These are phyloP conservation scores for Cladosporium oxysporum DNA, from an alignment of 2,329 filamentous ascomycete genomes.

Conservation along the genomic window DNA sequence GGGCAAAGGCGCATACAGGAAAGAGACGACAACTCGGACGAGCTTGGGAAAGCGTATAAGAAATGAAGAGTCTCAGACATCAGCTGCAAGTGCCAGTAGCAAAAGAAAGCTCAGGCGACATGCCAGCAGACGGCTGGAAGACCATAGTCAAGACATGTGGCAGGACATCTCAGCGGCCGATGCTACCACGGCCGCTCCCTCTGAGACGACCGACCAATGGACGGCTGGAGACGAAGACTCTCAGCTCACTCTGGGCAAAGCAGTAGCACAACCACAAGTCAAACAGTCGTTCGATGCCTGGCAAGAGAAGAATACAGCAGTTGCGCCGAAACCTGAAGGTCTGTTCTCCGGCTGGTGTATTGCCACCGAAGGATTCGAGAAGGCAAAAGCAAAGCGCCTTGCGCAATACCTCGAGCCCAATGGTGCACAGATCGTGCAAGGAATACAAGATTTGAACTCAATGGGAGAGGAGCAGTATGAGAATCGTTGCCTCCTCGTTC, in stretches of 20 bases:
- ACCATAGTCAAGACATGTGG: slow-evolving; percentile 84
- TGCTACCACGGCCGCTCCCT: slow-evolving; percentile 23
- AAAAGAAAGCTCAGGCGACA: slow-evolving; percentile 83
- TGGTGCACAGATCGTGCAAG: slow-evolving; percentile 33
- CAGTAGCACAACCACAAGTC: slow-evolving; percentile 39
- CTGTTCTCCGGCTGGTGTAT: slow-evolving; percentile 36
- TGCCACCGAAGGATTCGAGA: slow-evolving; percentile 33
- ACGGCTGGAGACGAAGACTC: slow-evolving; percentile 20
- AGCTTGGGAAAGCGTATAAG: slow-evolving; percentile 61
- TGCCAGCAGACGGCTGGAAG: slow-evolving; percentile 78
- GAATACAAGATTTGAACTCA: not conserved
- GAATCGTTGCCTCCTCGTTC: slow-evolving; percentile 33
- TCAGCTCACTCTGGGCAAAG: slow-evolving; percentile 29
- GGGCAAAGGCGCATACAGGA: slow-evolving; percentile 71
- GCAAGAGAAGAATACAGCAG: not conserved
- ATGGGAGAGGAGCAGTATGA: not conserved
- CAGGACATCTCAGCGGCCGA: slow-evolving; percentile 69
- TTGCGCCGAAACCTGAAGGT: slow-evolving; percentile 22
- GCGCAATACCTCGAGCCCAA: slow-evolving; percentile 31
- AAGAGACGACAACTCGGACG: slow-evolving; percentile 46
- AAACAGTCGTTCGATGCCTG: slow-evolving; percentile 33
- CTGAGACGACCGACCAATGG: slow-evolving; percentile 29
- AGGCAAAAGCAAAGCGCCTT: slow-evolving; percentile 26
- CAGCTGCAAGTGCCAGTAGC: slow-evolving; percentile 42
- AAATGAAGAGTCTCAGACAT: slow-evolving; percentile 43